Conservation (phyloP, 495 filamentous ascomycete species). For the Penicillium odoratum region DNA sequence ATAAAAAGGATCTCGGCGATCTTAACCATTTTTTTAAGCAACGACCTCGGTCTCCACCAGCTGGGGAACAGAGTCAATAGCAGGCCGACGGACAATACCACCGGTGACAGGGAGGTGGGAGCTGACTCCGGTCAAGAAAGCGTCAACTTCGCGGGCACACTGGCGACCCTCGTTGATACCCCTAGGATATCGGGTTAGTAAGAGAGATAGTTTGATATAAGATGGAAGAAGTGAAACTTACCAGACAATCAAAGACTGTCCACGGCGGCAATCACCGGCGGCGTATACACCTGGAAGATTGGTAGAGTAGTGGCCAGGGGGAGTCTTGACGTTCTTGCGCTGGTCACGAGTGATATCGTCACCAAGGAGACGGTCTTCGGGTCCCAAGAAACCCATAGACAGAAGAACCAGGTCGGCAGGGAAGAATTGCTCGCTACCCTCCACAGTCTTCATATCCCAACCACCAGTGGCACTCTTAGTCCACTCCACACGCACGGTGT, state of each 20-base stretch:
- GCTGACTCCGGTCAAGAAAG: conserved; percentile 74
- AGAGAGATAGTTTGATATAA: background rate
- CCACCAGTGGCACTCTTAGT: conserved; percentile 85
- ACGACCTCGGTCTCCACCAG: conserved; percentile 28
- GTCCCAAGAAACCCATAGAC: conserved; percentile 98
- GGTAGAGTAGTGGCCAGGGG: conserved; percentile 84
- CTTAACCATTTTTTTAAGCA: conserved; percentile 20
- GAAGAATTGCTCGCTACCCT: conserved; percentile 95
- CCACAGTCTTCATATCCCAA: conserved; percentile 99
- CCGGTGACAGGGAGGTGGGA: conserved; percentile 89
- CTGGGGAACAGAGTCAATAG: conserved; percentile 49
- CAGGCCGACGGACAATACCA: conserved; percentile 85
- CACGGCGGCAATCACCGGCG: conserved; percentile 93
- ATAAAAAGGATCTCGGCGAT: conserved; percentile 4
- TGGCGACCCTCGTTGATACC: conserved; percentile 99
- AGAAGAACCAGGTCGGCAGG: conserved; percentile 94
- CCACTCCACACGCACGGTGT: conserved; percentile 97
- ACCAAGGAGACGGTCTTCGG: conserved; percentile 86
- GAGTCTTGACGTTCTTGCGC: conserved; percentile 97
- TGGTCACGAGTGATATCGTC: conserved; percentile 87
- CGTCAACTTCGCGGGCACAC: conserved; percentile 90
- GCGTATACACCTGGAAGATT: conserved; percentile 90
- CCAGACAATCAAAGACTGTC: conserved; percentile 98
- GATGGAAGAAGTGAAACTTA: conserved; percentile 47
- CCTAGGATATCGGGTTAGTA: conserved; percentile 44